Percentiles rank a stretch among this genome's conserved stretches.
Conservation (phyloP, 495 filamentous ascomycete genomes). For the Hypoxylon lenormandii region DNA sequence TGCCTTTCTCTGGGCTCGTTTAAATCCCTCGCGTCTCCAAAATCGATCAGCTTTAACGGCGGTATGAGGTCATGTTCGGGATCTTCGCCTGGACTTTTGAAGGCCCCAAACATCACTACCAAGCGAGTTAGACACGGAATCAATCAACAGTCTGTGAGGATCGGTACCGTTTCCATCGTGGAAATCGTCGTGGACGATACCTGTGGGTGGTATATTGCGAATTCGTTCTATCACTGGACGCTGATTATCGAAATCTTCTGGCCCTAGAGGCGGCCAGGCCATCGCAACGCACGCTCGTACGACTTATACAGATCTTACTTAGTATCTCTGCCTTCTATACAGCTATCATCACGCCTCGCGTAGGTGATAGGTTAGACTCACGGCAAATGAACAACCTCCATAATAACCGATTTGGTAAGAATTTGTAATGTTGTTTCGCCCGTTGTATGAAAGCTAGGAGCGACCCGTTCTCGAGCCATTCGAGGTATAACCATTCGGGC, state of each 20-base stretch:
- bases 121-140: neutral
- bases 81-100: neutral
- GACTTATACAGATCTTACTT: neutral
- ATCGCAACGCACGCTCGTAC: neutral
- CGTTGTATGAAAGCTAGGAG: neutral
- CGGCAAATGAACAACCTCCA: neutral
- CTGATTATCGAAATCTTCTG: neutral
- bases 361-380: neutral
- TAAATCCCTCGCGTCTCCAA: neutral
- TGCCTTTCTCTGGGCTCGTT: neutral
- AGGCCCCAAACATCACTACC: neutral
- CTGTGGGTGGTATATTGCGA: neutral
- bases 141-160: neutral
- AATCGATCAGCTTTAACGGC: neutral
- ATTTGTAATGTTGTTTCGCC: neutral
- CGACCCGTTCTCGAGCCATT: neutral
- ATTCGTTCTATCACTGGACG: neutral
- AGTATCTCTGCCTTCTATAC: neutral
- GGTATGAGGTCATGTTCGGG: neutral
- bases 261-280: neutral
- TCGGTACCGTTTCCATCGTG: neutral
- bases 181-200: neutral
- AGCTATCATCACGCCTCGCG: neutral
- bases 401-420: neutral
- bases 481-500: neutral